Conservation (phyloP, 148 eudicot species). For the Heliosperma pusillum region DNA sequence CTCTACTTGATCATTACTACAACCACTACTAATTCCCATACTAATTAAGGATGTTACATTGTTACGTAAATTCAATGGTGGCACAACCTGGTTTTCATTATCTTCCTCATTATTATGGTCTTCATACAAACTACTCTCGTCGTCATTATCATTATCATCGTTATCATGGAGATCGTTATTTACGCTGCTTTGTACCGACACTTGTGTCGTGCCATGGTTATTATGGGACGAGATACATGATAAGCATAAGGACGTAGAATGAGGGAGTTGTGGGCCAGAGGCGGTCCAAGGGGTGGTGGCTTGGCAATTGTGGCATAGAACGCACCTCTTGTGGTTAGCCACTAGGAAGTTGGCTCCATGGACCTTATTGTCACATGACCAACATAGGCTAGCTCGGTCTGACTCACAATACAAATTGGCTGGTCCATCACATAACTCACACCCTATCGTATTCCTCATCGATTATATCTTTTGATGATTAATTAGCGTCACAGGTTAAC, state of each 20-base stretch:
- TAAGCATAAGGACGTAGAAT: conserved; percentile 14
- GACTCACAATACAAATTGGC: conserved; percentile 31
- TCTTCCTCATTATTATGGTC: conserved; percentile 18
- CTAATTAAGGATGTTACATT: no score
- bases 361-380: conserved; percentile 42
- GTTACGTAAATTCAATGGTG: conserved; percentile 22
- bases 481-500: conserved; percentile 35
- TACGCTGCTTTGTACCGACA: neutral
- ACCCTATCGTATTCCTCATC: conserved; percentile 9
- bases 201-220: neutral
- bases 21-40: neutral
- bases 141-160: no score
- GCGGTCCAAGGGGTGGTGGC: conserved; percentile 46
- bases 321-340: neutral
- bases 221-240: neutral
- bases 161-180: no score
- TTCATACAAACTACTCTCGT: neutral
- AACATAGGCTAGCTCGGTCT: conserved; percentile 41
- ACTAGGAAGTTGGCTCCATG: conserved; percentile 49
- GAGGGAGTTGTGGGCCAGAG: conserved; percentile 31
- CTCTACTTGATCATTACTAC: neutral
- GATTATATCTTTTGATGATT: no score
- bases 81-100: conserved; percentile 39
- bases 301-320: conserved; percentile 40
- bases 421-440: conserved; percentile 28